A percentile compares a stretch with the other conserved stretches of the same genome.
phyloP scores from a whole-genome alignment of 1,284 basidiomycete species.

The Apiotrichum domesticum region DNA sequence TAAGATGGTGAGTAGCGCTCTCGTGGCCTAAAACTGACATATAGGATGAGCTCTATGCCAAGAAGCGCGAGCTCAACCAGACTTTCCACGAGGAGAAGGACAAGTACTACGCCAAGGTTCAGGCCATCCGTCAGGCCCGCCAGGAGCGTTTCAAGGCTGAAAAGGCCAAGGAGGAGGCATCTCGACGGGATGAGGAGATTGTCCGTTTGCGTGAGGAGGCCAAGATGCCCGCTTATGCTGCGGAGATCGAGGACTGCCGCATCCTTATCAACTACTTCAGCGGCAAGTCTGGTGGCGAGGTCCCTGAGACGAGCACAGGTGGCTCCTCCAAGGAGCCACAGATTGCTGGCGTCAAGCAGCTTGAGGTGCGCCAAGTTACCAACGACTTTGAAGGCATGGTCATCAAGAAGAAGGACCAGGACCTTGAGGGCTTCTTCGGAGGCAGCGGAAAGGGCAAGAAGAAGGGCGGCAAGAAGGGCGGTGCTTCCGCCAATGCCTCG shows the following conservation, averaged over 20 bases:
- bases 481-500: slow-evolving; percentile 24
- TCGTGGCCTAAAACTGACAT: slow-evolving; percentile 1
- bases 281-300: slow-evolving; percentile 57
- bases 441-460: slow-evolving; percentile 58
- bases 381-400: slow-evolving; percentile 68
- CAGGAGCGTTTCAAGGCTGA: slow-evolving; percentile 74
- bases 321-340: slow-evolving; percentile 24
- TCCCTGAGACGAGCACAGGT: slow-evolving; percentile 36
- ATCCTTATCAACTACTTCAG: slow-evolving; percentile 73
- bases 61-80: slow-evolving; percentile 69
- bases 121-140: slow-evolving; percentile 69
- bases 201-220: slow-evolving; percentile 86
- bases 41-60: slow-evolving; percentile 62
- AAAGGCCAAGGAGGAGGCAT: slow-evolving; percentile 73
- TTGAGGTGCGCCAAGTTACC: slow-evolving; percentile 73
- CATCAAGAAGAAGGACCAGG: slow-evolving; percentile 84
- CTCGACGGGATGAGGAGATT: slow-evolving; percentile 75
- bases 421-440: slow-evolving; percentile 75
- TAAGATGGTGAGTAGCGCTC: slow-evolving; percentile 49
- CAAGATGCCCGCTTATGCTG: slow-evolving; percentile 79
- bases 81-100: slow-evolving; percentile 76
- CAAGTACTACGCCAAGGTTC: slow-evolving; percentile 68
- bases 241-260: slow-evolving; percentile 88
- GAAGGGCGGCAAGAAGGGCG: slow-evolving; percentile 62
- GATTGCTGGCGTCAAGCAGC: slow-evolving; percentile 69